Evolutionary conservation across 1,284 basidiomycete genomes (phyloP).

Genomic region (Ceratobasidium sp.): DNA sequence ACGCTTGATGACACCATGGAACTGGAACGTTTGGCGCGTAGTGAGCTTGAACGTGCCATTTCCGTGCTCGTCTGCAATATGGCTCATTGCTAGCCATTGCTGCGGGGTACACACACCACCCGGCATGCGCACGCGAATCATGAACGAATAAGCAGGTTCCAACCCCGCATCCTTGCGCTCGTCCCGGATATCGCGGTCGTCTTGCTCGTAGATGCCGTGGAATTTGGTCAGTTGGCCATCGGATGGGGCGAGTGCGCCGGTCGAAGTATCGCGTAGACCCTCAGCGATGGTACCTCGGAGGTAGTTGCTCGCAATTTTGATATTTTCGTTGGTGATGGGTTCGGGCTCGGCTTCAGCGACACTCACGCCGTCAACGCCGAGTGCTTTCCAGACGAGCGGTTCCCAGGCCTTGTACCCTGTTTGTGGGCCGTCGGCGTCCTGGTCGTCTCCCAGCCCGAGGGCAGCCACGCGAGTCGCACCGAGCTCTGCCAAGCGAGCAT

Average conservation of each 20-base stretch:
- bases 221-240: conserved; percentile 98
- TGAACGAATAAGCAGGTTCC: conserved; percentile 97
- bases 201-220: conserved; percentile 97
- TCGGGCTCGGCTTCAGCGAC: conserved; percentile 94
- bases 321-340: conserved; percentile 98
- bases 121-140: conserved; percentile 97
- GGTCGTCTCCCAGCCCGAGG: conserved; percentile 93
- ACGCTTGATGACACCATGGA: conserved; percentile 97
- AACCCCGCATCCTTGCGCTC: conserved; percentile 92
- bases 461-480: conserved; percentile 75
- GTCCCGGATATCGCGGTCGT: conserved; percentile 97
- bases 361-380: conserved; percentile 91
- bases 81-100: conserved; percentile 96
- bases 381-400: conserved; percentile 88
- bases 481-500: conserved; percentile 75
- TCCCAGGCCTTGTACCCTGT: conserved; percentile 98
- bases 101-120: conserved; percentile 90
- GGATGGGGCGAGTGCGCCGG: conserved; percentile 86
- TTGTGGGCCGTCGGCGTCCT: conserved; percentile 94
- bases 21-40: conserved; percentile 99
- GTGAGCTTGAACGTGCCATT: conserved; percentile 97
- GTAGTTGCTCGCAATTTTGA: conserved; percentile 96
- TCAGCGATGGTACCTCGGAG: conserved; percentile 95
- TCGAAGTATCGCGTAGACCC: conserved; percentile 85
- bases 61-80: conserved; percentile 94